Base-by-base conservation (phyloP, 176 grass and related monocot genomes). In the Stipa capillata region DNA sequence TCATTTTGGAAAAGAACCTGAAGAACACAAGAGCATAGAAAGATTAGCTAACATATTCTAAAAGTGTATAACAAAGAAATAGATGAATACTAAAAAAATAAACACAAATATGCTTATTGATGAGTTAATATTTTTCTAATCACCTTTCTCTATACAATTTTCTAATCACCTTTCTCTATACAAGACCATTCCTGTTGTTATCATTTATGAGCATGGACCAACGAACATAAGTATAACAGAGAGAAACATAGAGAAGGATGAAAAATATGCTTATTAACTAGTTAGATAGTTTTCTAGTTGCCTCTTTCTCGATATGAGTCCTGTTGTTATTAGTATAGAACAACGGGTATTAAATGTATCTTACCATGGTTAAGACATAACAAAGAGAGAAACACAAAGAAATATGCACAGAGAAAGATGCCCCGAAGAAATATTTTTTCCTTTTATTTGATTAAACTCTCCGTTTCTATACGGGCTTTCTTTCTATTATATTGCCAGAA, bases 1-100 rank as follows among this genome's bases (percentile, higher is more conserved):
- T 99, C 97, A 40, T 99, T 99, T 93, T 93, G 97, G 71, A 96
- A 99, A 79, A 99, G 90, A 20, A 99, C 97, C 97, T 97, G 79
- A 77, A 81, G 50, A 64, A 17, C 24, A 77, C 28, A 61, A n/a
- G 4, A 76, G 0, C 33, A 77, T 3, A 18, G 14, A 55, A 49
- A 44, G 63, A 81, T 89, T 31, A 80, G 52, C 27, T 70, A 49
- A 14, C 12, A 16, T 54, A 44, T 67, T 60, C 18, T 20, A 58
- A 0, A 10, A 24, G 24, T 50, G 52, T 45, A 36, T 27, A 65
- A 37, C 45, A 45, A 15, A n/a, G 29, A 73, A 54, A 43, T 27
- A 44, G 45, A 52, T 73, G 8, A 73, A 53, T 54, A 65, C 8
- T 73, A 4, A 0, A 41, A 80, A 81, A 31, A 10, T 7, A 18